A percentile compares a stretch with the other conserved stretches of the same genome.
These are phyloP conservation scores for Aotearoamyces nothofagi DNA, from an alignment of 2,329 filamentous ascomycete species.

Conservation along the genomic window DNA sequence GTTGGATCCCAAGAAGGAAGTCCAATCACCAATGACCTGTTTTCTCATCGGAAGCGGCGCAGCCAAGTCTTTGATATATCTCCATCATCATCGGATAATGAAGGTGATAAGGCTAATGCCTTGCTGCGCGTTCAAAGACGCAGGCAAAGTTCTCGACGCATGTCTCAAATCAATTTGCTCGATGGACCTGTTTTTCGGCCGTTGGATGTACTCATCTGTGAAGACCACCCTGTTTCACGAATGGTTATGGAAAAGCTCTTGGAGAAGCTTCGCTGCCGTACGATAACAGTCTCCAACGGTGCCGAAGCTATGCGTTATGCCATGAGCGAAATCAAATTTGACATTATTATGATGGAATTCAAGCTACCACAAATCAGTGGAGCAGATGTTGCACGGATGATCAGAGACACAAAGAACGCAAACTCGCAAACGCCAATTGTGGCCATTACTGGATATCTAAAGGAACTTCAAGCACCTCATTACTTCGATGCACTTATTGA, in stretches of 20 bases:
- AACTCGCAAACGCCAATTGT: slow-evolving; percentile 93
- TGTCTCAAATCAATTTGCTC: slow-evolving; percentile 79
- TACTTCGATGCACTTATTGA: slow-evolving; percentile 93
- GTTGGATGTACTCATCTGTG: slow-evolving; percentile 87
- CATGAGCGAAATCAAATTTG: slow-evolving; percentile 94
- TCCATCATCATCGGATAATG: slow-evolving; percentile 93
- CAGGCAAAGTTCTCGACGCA: slow-evolving; percentile 84
- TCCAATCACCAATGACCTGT: slow-evolving; percentile 46
- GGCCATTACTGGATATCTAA: slow-evolving; percentile 93
- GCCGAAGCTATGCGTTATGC: slow-evolving; percentile 87
- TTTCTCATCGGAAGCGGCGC: slow-evolving; percentile 71
- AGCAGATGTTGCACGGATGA: slow-evolving; percentile 92
- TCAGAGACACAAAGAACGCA: slow-evolving; percentile 87
- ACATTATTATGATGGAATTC: slow-evolving; percentile 97
- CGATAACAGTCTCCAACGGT: slow-evolving; percentile 80
- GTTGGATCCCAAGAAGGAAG: slow-evolving; percentile 91
- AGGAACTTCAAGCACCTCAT: slow-evolving; percentile 86
- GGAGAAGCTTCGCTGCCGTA: slow-evolving; percentile 88
- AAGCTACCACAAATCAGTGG: slow-evolving; percentile 91
- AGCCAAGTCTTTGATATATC: slow-evolving; percentile 96
- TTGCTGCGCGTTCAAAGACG: slow-evolving; percentile 83
- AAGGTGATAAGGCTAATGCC: slow-evolving; percentile 82
- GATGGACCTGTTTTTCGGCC: slow-evolving; percentile 81
- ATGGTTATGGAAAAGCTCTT: slow-evolving; percentile 98
- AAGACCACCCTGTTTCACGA: slow-evolving; percentile 91